Base-by-base conservation (phyloP, 176 grass and related monocot species). In the Eleusine coracana region DNA sequence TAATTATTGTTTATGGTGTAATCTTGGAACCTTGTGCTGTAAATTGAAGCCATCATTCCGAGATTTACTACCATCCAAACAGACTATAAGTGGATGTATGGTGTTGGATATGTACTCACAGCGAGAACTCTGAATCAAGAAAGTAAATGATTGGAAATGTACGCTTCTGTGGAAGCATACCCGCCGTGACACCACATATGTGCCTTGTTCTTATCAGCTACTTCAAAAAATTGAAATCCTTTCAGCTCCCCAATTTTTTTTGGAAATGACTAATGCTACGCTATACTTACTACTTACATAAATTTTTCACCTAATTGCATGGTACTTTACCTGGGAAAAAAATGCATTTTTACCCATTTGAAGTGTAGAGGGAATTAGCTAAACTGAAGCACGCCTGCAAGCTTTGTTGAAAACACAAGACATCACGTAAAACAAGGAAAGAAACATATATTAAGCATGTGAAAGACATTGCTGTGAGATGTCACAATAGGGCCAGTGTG, bases 401-500 rank as follows among this genome's bases (percentile, higher is more conserved):
- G 18, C 45, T 46, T 74, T 20, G 18, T 45, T 18, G 31, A 25
- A 40, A 49, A 80, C 34, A 40, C 31, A 42, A 28, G 10, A 41
- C n/a, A 58, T 58, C 66, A 70, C 31, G 73, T 75, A 60, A 55
- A 66, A 52, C 9, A 75, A 62, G 42, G 21, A 13, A 56, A 7
- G 2, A 8, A 12, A 68, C 3, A 56, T 68, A 56, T 68, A 81
- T 51, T 44, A 15, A 16, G 34, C 82, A 37, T 56, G 82, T 76
- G 82, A 68, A 42, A 75, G 34, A 21, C 36, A 12, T 66, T 74
- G 29, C 82, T 67, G 82, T 21, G 61, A 84, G 52, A 66, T 34
- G 54, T 84, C 71, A 67, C 71, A 68, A 28, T 34, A 75, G 45
- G 45, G 52, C 60, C 34, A 83, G 45, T 71, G 45, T 71, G 4